Evolutionary conservation across 768 basidiomycete genomes (phyloP), one percentile per base, ranked within the genome.

Genomic region (Neoboletus magnificus): DNA sequence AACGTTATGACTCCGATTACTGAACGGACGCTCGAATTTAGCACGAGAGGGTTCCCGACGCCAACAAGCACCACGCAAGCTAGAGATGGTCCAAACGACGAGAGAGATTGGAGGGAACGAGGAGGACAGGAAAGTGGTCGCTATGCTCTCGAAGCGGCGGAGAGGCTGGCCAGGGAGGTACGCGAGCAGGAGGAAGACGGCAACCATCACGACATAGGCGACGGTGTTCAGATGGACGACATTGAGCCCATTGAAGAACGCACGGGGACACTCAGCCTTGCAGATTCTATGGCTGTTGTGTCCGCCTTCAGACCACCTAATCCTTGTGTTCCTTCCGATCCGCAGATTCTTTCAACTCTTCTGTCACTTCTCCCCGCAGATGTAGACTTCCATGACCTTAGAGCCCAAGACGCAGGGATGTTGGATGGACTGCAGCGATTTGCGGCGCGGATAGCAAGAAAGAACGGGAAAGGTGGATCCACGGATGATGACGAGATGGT

Each of bases 1-100:
- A 86, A 89, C 66, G 86, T 95, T 53, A 94, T 99, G 93, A 98
- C 96, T 10, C 96, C 97, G 3, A 98, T 98, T 71, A 92, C 92
- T 13, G 97, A 99, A 71, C 80, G 95, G 40, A 98, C 97, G 11
- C 82, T 83, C 64, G 97, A 98, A 71, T 95, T 78, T 67, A 87
- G 84, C 62, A 87, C 83, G 16, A 76, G 83, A 55, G 69, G 69
- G 23, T 62, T 73, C 39, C 71, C 73, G 44, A 64, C 71, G 56
- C 57, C 75, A 60, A 62, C 67, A 79, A 36, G 80, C 78, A 61
- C 77, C 69, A 54, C 75, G 82, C 22, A 82, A 80, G 18, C 79
- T 77, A 35, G 86, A 67, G 69, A 69, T 48, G 52, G 52, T 49
- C 47, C 49, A 35, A 35, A 16, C 40, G 71, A 56, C 32, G 70